Evolutionary conservation across 768 basidiomycete genomes (phyloP), one percentile per base, ranked within the genome.

Genomic region (Hydnum rufescens): DNA sequence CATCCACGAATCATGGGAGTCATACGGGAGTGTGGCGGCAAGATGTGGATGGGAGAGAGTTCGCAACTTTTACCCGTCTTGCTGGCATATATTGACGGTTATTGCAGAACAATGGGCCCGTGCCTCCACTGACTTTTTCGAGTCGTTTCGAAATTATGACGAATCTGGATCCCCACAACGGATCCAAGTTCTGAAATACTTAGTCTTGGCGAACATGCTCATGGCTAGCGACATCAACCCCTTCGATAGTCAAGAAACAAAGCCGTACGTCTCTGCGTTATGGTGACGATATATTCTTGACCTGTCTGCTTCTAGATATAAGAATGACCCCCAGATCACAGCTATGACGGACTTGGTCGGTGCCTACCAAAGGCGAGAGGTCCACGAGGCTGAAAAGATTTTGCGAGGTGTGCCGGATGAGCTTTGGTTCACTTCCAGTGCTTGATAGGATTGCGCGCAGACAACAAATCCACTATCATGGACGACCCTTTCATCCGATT

Each of bases 41-140:
- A 99, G 68, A 99, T 99, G 95, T 97, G 95, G 92, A 97, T 99
- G 95, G 89, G 87, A 54, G 95, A 97, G 72, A 84, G 93, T 82
- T 65, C 61, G 79, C 61, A 36, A 6, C 23, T 60, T 18, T 46
- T 29, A 3, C 19, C 47, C 34, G 30, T 23, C 4, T 19, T 4
- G 22, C 23, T 2, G 13, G 44, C 28, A 26, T 42, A 26, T n/a
- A 25, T 26, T 22, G 26, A 43, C 57, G n/a, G 53, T 53, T 8
- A n/a, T 0, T 22, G 5, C 62, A 90, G 87, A 85, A 53, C 86
- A 95, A 68, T 99, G 93, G 92, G 82, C 85, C 53, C 78, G 87
- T 53, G 95, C 95, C 0, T 92, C 88, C 57, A 86, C 89, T 63
- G 95, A 99, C 67, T 95, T 99, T 65, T 97, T 97, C 66, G 93